Evolutionary conservation across 345 rosid genomes (phyloP).

Genomic region (Streptanthus diversifolius): DNA sequence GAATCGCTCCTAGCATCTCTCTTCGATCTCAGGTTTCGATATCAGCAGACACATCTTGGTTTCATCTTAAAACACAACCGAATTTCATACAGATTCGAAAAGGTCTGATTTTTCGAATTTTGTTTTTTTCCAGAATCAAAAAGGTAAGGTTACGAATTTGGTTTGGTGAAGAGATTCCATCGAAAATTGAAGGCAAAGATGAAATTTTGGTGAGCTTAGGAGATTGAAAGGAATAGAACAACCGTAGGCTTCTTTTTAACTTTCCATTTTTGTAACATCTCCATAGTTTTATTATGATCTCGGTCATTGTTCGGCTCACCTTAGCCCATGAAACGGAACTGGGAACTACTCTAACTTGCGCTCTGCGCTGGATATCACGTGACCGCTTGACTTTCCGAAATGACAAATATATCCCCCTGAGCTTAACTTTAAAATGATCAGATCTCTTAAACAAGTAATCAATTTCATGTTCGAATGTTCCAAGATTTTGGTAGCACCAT

Average conservation of each 20-base stretch:
- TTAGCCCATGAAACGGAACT: constrained; percentile 2
- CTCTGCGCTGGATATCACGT: constrained; percentile 19
- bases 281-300: constrained; percentile 9
- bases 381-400: background rate
- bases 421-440: background rate
- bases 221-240: constrained; percentile 35
- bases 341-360: constrained; percentile 14
- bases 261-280: constrained; percentile 19
- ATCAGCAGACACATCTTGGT: constrained; percentile 28
- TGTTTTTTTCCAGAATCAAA: background rate
- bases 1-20: constrained; percentile 48
- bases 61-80: background rate
- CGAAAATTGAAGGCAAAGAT: constrained; percentile 3
- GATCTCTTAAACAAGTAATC: background rate
- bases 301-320: constrained; percentile 20
- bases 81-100: constrained; percentile 8
- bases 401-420: background rate
- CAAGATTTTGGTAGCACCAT: background rate
- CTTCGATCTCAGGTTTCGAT: constrained; percentile 9
- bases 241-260: constrained; percentile 26
- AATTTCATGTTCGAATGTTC: background rate
- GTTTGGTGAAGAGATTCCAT: constrained; percentile 26
- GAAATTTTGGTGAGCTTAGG: constrained; percentile 21
- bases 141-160: constrained; percentile 3
- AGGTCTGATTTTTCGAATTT: background rate